A percentile compares a stretch with the other conserved stretches of the same genome.
Evolutionary conservation across 2,329 filamentous ascomycete species (phyloP).

Genomic region (Aspergillus terreus): DNA sequence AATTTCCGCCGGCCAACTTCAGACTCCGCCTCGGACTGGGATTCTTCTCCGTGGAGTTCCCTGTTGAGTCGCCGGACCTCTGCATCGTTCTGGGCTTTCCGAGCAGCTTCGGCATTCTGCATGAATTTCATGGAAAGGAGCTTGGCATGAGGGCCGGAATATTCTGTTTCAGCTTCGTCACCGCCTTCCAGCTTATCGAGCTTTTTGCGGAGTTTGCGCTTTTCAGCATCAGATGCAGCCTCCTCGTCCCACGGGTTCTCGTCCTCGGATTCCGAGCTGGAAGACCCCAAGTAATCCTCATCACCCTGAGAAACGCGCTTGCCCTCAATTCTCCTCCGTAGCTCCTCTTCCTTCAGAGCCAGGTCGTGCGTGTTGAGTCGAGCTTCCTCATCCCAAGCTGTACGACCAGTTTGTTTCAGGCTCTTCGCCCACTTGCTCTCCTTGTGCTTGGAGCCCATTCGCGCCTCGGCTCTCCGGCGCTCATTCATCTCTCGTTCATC

Average conservation of each 20-base stretch:
- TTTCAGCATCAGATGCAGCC: constrained; percentile 34
- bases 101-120: constrained; percentile 77
- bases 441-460: constrained; percentile 79
- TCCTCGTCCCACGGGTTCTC: constrained; percentile 59
- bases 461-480: constrained; percentile 72
- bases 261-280: constrained; percentile 60
- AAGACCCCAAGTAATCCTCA: constrained; percentile 48
- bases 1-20: constrained; percentile 62
- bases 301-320: constrained; percentile 61
- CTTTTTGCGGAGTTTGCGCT: constrained; percentile 37
- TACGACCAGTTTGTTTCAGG: constrained; percentile 71
- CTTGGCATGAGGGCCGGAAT: constrained; percentile 55
- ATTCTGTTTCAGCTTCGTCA: constrained; percentile 36
- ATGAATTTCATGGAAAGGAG: constrained; percentile 90
- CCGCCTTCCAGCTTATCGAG: constrained; percentile 49
- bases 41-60: constrained; percentile 64
- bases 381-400: constrained; percentile 85
- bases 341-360: constrained; percentile 76
- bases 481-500: constrained; percentile 65
- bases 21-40: constrained; percentile 48
- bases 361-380: constrained; percentile 74
- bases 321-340: constrained; percentile 75
- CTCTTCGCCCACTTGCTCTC: constrained; percentile 93
- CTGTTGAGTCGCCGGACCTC: constrained; percentile 66
- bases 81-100: constrained; percentile 76